Evolutionary conservation across 495 filamentous ascomycete genomes (phyloP), one percentile per base, ranked within the genome.

Genomic region (Evernia prunastri): DNA sequence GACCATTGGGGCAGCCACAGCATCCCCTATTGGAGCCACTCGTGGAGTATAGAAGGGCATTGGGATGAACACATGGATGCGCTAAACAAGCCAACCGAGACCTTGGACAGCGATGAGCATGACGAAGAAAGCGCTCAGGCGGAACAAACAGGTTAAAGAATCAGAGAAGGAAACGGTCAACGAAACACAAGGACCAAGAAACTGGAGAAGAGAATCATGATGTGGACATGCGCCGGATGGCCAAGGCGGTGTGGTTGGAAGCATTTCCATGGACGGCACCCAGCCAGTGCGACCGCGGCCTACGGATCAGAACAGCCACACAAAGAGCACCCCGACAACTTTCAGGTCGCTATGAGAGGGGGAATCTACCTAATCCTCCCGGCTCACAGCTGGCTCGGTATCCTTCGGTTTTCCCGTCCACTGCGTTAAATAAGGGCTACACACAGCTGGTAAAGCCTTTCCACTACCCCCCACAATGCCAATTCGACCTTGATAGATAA

Each of bases 21-120:
- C 23, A 63, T 71, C 39, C 69, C 67, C 23, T 71, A 69, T 58
- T 71, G 69, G 67, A 67, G 64, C 20, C 69, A 71, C 53, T 69
- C 61, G 20, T 68, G 68, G 61, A 56, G 36, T 35, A 18, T 4
- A 15, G 33, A 66, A 7, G 58, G 63, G n/a, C 47, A 40, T 58
- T 29, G 33, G 75, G 87, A 90, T 65, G 86, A 90, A 68, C 77
- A 88, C 43, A 80, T 89, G 68, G 89, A 92, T 77, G 84, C 85
- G 69, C 86, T 92, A 77, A 86, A 84, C 70, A 56, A 84, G 63
- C 81, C 83, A 29, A 76, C 78, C 66, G 77, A 78, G 29, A 54
- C 51, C 7, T 35, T 7, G n/a, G 51, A 3, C 20, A 20, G 17
- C 27, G 15, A 53, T 6, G 49, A 53, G 15, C 29, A 29, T 7